phyloP scores from a whole-genome alignment of 768 basidiomycete genomes.

The Leccinum fibrillosum region DNA sequence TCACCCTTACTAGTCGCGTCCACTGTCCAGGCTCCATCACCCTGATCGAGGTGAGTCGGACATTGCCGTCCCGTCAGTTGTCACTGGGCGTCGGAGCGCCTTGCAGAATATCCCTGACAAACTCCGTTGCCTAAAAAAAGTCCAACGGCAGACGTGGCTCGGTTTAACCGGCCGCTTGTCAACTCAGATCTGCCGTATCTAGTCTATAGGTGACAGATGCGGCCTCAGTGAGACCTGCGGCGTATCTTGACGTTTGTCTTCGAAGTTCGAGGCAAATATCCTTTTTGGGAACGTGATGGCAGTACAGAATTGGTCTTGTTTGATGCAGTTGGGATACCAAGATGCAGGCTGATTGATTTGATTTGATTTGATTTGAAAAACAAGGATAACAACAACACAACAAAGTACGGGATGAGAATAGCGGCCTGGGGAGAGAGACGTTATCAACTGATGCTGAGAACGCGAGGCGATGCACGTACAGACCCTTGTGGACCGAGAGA shows the following conservation, averaged over 20 bases:
- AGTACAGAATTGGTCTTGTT: neutral
- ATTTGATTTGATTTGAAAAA: neutral
- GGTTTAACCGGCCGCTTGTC: neutral
- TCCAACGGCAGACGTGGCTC: neutral
- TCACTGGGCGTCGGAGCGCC: neutral
- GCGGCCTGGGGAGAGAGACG: neutral
- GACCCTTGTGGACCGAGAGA: neutral
- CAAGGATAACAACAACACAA: neutral
- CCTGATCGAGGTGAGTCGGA: neutral
- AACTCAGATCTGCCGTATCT: neutral
- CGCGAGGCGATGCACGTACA: neutral
- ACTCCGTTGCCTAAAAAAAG: neutral
- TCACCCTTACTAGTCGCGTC: neutral
- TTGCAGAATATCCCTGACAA: neutral
- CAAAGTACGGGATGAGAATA: neutral
- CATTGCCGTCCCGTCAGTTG: neutral
- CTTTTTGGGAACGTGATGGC: neutral
- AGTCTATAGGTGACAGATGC: neutral
- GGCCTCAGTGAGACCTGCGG: neutral
- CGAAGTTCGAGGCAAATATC: neutral
- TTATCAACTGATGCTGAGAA: neutral
- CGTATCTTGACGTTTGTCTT: neutral
- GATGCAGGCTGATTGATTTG: neutral
- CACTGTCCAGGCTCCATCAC: neutral
- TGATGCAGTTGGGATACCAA: neutral